Evolutionary conservation across 768 basidiomycete species (phyloP), one percentile per base, ranked within the genome.

Genomic region (Pulveroboletus sp.): DNA sequence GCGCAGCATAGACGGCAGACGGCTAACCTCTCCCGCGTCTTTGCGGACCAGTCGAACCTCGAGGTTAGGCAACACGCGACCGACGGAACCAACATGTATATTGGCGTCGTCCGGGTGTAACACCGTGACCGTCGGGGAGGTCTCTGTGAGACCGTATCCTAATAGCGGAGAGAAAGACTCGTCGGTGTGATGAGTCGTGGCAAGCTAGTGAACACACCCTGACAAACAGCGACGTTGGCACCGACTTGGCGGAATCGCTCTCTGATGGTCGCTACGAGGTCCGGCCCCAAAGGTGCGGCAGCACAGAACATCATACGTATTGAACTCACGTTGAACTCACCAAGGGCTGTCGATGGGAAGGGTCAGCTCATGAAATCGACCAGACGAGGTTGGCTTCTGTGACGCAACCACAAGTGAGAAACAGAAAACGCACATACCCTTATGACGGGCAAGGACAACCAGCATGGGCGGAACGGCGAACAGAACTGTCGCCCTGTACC

Each of bases 91-190:
- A 24, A 80, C 64, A 55, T 82, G 86, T 15, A 73, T 63, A 11
- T 67, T 51, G 1, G 70, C 68, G 17, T 79, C 70, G 3, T 72
- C 60, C 0, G 63, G 43, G 1, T 79, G 73, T 8, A 87, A 72
- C 3, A 86, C 54, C 54, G 83, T 81, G 0, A 82, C 76, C 0
- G 82, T 82, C 0, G 88, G 89, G 0, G 88, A 86, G 1, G 89
- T 91, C 68, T 93, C 91, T 1, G 89, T 92, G 17, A 92, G 73
- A 26, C 91, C 86, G 49, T 83, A 90, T 1, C 85, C 86, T 83
- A 56, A 41, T 10, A 32, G 30, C 9, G 15, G n/a, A 10, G 14
- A 31, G 8, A 24, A 33, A 28, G 8, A 11, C 0, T 5, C n/a
- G 26, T 46, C 11, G 18, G 11, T 2, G 35, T 11, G 21, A 24